Base-by-base conservation (phyloP, 257 asterid genomes). In the Thymus mandschuricus region DNA sequence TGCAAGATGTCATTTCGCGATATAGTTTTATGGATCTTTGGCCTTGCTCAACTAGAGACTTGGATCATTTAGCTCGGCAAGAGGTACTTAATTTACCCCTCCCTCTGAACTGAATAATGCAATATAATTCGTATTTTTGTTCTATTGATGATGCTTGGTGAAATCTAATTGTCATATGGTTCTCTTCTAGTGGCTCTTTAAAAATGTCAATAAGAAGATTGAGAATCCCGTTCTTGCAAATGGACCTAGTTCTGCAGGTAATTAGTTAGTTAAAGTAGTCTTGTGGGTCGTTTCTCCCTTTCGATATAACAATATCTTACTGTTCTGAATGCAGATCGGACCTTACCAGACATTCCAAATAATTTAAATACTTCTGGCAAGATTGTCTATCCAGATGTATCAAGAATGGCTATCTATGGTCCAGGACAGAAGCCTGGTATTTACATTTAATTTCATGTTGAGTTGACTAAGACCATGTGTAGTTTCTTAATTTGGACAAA, bases 11-110 rank as follows among this genome's bases (percentile, higher is more conserved):
- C 66, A 86, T 87, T 65, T 92, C 97, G 33, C 88, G 98, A 21
- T 95, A 89, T 83, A 89, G 96, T 79, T 95, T 86, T 79, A 86
- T 81, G 98, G 99, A 92, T 83, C 87, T 95, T 67, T 86, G 95
- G 96, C 99, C 99, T 77, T 95, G 99, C 85, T 95, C 98, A 15
- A 81, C 98, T 66, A 89, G 73, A 71, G 97, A 92, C 84, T 85
- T 95, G 89, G 97, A 95, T 83, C 89, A 95, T 79, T 80, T 95
- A 75, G 83, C 96, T 69, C 86, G 89, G 49, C 95, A 92, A 84
- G 97, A 89, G 95, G 99, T 95, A 86, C 43, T 62, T 75, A 63
- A 49, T 67, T 27, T 57, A 55, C 38, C 67, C 46, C 68, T 54
- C 64, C 54, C 44, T 57, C 69, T 66, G 29, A 46, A 57, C 67